A percentile compares a stretch with the other conserved stretches of the same genome.
Evolutionary conservation across 108 stramenopile genomes (phyloP).

Genomic region (Pseudonitzschia pungens): DNA sequence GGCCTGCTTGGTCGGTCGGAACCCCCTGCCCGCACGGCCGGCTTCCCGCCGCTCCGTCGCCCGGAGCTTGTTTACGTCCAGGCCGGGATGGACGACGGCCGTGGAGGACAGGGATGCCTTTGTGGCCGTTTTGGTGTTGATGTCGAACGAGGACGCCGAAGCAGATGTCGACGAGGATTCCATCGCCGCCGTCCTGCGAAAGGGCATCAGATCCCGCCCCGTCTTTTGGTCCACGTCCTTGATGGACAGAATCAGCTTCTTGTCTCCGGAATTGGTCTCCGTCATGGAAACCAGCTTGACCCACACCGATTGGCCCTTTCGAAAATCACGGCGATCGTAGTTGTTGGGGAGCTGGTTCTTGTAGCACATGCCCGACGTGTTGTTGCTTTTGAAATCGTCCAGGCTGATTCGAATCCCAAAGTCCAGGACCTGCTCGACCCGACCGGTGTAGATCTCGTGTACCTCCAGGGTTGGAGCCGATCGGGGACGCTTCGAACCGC

Average conservation of each 20-base stretch:
- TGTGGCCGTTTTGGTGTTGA: constrained; percentile 15
- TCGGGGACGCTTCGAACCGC: constrained; percentile 25
- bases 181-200: constrained; percentile 49
- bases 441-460: constrained; percentile 83
- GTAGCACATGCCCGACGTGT: constrained; percentile 84
- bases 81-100: constrained; percentile 78
- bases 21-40: constrained; percentile 24
- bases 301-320: constrained; percentile 71
- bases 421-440: constrained; percentile 83
- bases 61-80: constrained; percentile 77
- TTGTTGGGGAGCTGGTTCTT: constrained; percentile 71
- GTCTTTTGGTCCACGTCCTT: constrained; percentile 95
- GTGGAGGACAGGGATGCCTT: constrained; percentile 43
- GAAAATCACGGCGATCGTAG: constrained; percentile 40
- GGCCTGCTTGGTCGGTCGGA: constrained; percentile 65
- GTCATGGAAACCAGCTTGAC: constrained; percentile 91
- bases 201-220: constrained; percentile 89
- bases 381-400: constrained; percentile 30
- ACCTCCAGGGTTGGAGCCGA: constrained; percentile 44
- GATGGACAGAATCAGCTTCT: constrained; percentile 76
- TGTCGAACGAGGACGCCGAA: constrained; percentile 13
- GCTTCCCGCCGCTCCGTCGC: constrained; percentile 62
- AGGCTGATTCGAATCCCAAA: constrained; percentile 92
- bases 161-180: constrained; percentile 26
- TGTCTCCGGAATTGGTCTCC: constrained; percentile 27